Base-by-base conservation (phyloP, 1,284 basidiomycete genomes). In the Meripilus lineatus region DNA sequence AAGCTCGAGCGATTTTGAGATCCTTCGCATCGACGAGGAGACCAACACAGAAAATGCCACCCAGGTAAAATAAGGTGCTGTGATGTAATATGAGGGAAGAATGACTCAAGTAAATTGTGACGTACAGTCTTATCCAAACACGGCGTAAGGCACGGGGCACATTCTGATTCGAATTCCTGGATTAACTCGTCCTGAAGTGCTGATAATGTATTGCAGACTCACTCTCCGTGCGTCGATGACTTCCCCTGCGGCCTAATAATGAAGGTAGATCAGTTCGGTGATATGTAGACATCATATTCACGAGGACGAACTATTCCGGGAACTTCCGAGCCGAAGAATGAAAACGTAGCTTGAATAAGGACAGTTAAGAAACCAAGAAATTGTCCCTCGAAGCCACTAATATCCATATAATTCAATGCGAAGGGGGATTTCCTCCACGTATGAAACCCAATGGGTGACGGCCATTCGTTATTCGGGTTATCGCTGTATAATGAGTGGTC, bases 51-150 rank as follows among this genome's bases (percentile, higher is more conserved):
- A 74, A 63, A 1, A 70, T 48, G 11, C 55, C 55, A 11, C 53
- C 51, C n/a, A 63, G 15, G 42, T 63, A 63, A 42, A 63, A 62
- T 0, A 63, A 42, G 2, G 52, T 57, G 25, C 60, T 62, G 40
- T 4, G 15, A n/a, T 20, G 17, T 4, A 5, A n/a, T n/a, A n/a
- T n/a, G n/a, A 18, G 21, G 18, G 15, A 14, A 5, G 5, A 7
- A 7, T 6, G 30, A 32, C 5, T 41, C n/a, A 21, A 5, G 15
- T 26, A n/a, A 18, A 32, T 10, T 5, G 13, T 15, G 47, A 54
- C 62, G 51, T 38, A 68, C 63, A 83, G 76, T 36, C 80, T 71
- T 53, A 75, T 68, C 64, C 77, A 81, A 17, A 78, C 71, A 38
- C 67, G 65, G 47, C 69, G 67, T 58, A 79, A 69, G 2, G 69